Evolutionary conservation across 2,329 filamentous ascomycete genomes (phyloP).

Genomic region (Pestalotiopsis sp.): DNA sequence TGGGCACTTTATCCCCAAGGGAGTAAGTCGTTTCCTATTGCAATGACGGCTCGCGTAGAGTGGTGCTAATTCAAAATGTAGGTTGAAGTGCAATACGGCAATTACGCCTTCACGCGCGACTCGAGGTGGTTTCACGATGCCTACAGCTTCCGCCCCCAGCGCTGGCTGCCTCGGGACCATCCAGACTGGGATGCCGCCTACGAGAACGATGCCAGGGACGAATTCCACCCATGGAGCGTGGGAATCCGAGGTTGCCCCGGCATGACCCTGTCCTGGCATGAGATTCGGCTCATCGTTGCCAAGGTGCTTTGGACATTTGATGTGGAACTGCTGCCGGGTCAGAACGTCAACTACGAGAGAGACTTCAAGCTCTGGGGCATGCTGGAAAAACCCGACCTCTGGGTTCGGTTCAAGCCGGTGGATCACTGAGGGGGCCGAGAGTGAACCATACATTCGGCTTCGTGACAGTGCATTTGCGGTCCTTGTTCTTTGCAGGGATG

Average conservation of each 20-base stretch:
- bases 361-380: neutral
- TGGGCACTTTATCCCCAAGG: slow-evolving; percentile 21
- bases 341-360: neutral
- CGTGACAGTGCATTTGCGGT: too few relatives aligned
- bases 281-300: neutral
- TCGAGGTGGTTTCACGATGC: slow-evolving; percentile 14
- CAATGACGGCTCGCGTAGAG: neutral
- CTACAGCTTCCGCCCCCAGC: slow-evolving; percentile 16
- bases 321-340: neutral
- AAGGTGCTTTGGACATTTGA: neutral
- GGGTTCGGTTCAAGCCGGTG: neutral
- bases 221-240: slow-evolving; percentile 18
- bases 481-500: too few relatives aligned
- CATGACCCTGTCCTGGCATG: slow-evolving; percentile 5
- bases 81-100: neutral
- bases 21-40: slow-evolving; percentile 14
- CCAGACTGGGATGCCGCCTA: slow-evolving; percentile 14
- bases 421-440: neutral
- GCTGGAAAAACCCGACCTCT: neutral
- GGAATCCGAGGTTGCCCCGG: slow-evolving; percentile 17
- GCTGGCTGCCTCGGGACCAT: slow-evolving; percentile 18
- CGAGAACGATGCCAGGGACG: slow-evolving; percentile 14
- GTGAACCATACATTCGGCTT: too few relatives aligned
- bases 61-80: neutral
- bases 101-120: neutral